Evolutionary conservation across 2,329 filamentous ascomycete genomes (phyloP), one percentile per base, ranked within the genome.

Genomic region (Sporothrix brasiliensis): DNA sequence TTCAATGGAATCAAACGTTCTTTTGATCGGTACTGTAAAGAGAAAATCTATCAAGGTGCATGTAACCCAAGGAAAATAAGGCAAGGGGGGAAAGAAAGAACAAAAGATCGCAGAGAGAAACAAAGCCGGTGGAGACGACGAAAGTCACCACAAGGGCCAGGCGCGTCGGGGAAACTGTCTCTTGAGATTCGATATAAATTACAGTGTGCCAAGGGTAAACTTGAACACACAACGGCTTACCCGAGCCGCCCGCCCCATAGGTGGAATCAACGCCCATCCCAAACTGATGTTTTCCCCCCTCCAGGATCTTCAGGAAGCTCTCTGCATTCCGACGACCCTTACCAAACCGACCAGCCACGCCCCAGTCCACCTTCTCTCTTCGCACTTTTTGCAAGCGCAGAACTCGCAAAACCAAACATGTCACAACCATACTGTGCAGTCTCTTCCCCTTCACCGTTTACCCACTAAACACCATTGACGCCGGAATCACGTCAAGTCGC

Each of bases 181-280:
- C 34, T 80, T 84, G 83, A 81, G 81, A 84, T 74, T 74, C 80
- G 86, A 68, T 70, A 86, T 87, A 87, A 85, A 87, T 87, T 88
- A 88, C 86, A 88, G 83, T 84, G 85, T 50, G 39, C 68, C 53
- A 70, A 65, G 60, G 44, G 21, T 27, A 49, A 50, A 65, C 61
- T 52, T 34, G 56, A 34, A 58, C 69, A 49, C 67, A 68, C 69
- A 68, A 71, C 69, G 66, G 66, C 69, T 68, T 47, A 61, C 69
- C 69, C 69, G 41, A 24, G 47, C 54, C 63, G 54, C 53, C 52
- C 4, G 47, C 44, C 63, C 63, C 63, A 52, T 39, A 19, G 63
- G 27, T 24, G 41, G 44, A 66, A 24, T 16, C 52, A 68, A 54
- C 50, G 54, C 58, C 65, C 69, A 63, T 61, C 54, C 54, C 54